Percentiles rank a stretch among this genome's conserved stretches.
These are phyloP conservation scores for Arachis monticola DNA, from an alignment of 331 rosid species.

Conservation along the genomic window DNA sequence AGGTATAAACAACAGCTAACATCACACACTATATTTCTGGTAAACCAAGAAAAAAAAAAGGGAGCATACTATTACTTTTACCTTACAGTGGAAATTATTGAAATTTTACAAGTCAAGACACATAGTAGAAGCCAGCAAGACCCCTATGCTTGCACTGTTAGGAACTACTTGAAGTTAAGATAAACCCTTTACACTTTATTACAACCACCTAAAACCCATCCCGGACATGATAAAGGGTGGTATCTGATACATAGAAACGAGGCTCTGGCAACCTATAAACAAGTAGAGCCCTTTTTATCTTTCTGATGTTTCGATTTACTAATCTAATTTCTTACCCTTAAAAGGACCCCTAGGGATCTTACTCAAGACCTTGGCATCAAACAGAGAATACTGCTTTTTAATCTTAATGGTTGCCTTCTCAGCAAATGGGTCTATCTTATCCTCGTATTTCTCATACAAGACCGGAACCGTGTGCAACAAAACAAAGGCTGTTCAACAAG, in stretches of 20 bases:
- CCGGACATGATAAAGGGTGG: not conserved
- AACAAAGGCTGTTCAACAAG: conserved; percentile 57
- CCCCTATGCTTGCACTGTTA: not conserved
- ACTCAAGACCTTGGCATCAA: conserved; percentile 68
- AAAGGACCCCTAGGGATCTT: conserved; percentile 66
- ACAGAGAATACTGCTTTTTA: conserved; percentile 63
- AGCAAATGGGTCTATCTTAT: conserved; percentile 74
- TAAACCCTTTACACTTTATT: conserved; percentile 6
- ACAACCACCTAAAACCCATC: conserved; percentile 3
- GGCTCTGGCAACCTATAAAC: conserved; percentile 20
- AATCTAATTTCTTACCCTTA: conserved; percentile 59
- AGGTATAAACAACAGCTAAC: not conserved
- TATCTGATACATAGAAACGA: conserved; percentile 21
- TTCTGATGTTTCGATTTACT: conserved; percentile 37
- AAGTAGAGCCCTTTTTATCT: not conserved
- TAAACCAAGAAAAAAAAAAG: not conserved
- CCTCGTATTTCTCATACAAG: conserved; percentile 69
- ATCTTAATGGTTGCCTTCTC: conserved; percentile 64
- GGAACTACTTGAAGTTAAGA: conserved; percentile 20
- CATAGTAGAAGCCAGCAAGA: conserved; percentile 9
- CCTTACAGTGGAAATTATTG: conserved; percentile 7
- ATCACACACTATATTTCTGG: not conserved
- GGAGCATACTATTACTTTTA: not conserved
- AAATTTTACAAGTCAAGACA: conserved; percentile 11
- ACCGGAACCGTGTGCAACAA: conserved; percentile 69